Percentiles rank a stretch among this genome's conserved stretches.
These are phyloP conservation scores for Leccinum ochraceum DNA, from an alignment of 768 basidiomycete species.

Conservation along the genomic window DNA sequence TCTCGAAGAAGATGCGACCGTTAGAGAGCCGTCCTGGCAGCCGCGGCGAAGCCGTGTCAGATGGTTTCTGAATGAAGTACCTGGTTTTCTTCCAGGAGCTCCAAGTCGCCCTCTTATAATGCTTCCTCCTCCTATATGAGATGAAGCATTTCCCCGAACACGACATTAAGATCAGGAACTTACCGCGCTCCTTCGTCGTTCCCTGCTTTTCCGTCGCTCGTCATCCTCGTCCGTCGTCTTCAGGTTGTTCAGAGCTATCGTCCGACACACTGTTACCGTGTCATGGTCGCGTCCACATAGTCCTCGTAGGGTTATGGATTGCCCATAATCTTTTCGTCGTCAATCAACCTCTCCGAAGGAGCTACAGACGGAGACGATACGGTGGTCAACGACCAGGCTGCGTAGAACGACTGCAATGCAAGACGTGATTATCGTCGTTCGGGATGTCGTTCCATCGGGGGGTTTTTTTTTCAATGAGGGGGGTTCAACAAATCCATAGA, in stretches of 20 bases:
- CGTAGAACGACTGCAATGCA: slow-evolving; percentile 1
- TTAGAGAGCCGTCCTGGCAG: slow-evolving; percentile 69
- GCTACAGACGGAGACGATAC: slow-evolving; percentile 59
- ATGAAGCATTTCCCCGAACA: slow-evolving; percentile 12
- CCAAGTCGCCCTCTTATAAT: slow-evolving; percentile 87
- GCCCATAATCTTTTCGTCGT: slow-evolving; percentile 67
- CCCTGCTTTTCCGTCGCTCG: slow-evolving; percentile 58
- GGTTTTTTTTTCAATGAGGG: slow-evolving; percentile 69
- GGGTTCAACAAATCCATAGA: slow-evolving; percentile 91
- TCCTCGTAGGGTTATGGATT: slow-evolving; percentile 56
- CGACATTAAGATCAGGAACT: slow-evolving; percentile 20
- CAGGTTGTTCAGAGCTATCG: slow-evolving; percentile 87
- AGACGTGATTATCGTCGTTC: neutral
- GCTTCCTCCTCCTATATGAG: slow-evolving; percentile 45
- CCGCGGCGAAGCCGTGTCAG: slow-evolving; percentile 76
- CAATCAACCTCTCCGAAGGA: slow-evolving; percentile 32
- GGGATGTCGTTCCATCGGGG: slow-evolving; percentile 31
- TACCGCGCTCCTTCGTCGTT: slow-evolving; percentile 63
- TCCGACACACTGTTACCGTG: slow-evolving; percentile 51
- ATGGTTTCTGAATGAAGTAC: slow-evolving; percentile 71
- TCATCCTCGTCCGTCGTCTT: slow-evolving; percentile 93
- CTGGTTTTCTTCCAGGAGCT: slow-evolving; percentile 81
- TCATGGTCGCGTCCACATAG: slow-evolving; percentile 54
- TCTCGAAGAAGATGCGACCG: slow-evolving; percentile 60
- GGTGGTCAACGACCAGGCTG: slow-evolving; percentile 30